These are phyloP conservation scores for Umbilicus rupestris DNA, from an alignment of 164 flowering plant genomes.

Conservation along the genomic window DNA sequence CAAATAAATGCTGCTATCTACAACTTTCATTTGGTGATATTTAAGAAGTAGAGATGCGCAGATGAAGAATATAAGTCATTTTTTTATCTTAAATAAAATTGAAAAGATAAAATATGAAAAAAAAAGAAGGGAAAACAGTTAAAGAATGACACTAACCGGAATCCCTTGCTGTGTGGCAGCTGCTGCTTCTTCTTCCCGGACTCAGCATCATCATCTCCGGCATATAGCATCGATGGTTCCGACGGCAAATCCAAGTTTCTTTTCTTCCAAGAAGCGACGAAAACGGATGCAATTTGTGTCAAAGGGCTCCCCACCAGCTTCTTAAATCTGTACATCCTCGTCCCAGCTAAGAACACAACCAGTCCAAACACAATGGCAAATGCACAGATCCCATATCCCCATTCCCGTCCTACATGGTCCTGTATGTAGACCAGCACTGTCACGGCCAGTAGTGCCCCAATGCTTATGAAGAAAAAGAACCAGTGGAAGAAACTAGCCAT, in stretches of 20 bases:
- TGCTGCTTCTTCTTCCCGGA: slow-evolving; percentile 5
- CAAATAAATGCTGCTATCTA: no score
- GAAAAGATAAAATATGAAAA: no score
- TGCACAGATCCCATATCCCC: slow-evolving; percentile 88
- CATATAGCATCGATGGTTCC: slow-evolving; percentile 22
- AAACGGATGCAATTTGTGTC: slow-evolving; percentile 65
- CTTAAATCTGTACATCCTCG: slow-evolving; percentile 76
- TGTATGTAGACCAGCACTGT: slow-evolving; percentile 25
- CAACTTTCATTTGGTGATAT: no score
- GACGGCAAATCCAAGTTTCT: slow-evolving; percentile 52
- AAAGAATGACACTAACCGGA: background rate
- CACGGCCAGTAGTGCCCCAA: slow-evolving; percentile 73
- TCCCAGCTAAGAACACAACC: slow-evolving; percentile 24
- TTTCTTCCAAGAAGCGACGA: slow-evolving; percentile 64
- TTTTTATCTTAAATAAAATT: no score
- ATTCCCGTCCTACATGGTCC: slow-evolving; percentile 64
- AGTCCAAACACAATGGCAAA: slow-evolving; percentile 41
- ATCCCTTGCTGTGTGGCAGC: slow-evolving; percentile 2
- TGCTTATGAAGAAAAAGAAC: slow-evolving; percentile 87
- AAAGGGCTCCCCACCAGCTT: slow-evolving; percentile 80
- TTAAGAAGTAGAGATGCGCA: no score
- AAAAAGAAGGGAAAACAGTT: no score
- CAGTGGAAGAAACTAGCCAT: slow-evolving; percentile 81
- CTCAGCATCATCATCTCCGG: slow-evolving; percentile 6
- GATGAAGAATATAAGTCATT: background rate